A percentile compares a stretch with the other conserved stretches of the same genome.
phyloP scores from a whole-genome alignment of 306 rosid genomes.

The Casuarina cunninghamiana region DNA sequence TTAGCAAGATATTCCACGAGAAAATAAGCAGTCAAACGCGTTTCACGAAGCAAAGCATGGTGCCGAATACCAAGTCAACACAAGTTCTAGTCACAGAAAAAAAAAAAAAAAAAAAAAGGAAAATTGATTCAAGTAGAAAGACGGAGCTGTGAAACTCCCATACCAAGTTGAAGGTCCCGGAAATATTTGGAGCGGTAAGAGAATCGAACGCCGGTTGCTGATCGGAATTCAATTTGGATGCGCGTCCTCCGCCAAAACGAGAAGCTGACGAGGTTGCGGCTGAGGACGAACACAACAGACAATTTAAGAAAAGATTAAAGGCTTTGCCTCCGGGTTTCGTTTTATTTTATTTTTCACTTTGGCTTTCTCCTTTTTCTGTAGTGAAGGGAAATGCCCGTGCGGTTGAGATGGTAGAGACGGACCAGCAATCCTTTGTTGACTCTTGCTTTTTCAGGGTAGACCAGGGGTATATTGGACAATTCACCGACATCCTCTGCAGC shows the following conservation, averaged over 20 bases:
- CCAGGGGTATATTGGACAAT: too few relatives aligned
- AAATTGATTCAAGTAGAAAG: too few relatives aligned
- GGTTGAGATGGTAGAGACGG: too few relatives aligned
- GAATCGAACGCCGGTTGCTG: background rate
- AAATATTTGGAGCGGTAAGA: background rate
- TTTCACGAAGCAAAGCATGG: background rate
- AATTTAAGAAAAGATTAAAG: too few relatives aligned
- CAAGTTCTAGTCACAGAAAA: background rate
- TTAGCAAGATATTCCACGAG: background rate
- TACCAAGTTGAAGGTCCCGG: background rate
- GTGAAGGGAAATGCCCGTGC: too few relatives aligned
- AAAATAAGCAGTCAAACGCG: background rate
- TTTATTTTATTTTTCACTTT: too few relatives aligned
- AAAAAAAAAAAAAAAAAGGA: background rate
- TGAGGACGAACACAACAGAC: too few relatives aligned
- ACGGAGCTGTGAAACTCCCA: background rate
- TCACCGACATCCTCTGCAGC: too few relatives aligned
- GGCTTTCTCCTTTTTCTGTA: too few relatives aligned
- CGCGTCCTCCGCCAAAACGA: background rate
- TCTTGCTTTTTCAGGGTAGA: too few relatives aligned
- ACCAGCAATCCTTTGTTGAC: too few relatives aligned
- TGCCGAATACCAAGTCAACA: background rate
- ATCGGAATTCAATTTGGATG: background rate
- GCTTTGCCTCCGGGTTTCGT: too few relatives aligned
- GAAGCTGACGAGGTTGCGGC: slow-evolving; percentile 1